Percentiles rank a stretch among this genome's conserved stretches.
Conservation (phyloP, 1,284 basidiomycete genomes). For the Takashimella koratensis region DNA sequence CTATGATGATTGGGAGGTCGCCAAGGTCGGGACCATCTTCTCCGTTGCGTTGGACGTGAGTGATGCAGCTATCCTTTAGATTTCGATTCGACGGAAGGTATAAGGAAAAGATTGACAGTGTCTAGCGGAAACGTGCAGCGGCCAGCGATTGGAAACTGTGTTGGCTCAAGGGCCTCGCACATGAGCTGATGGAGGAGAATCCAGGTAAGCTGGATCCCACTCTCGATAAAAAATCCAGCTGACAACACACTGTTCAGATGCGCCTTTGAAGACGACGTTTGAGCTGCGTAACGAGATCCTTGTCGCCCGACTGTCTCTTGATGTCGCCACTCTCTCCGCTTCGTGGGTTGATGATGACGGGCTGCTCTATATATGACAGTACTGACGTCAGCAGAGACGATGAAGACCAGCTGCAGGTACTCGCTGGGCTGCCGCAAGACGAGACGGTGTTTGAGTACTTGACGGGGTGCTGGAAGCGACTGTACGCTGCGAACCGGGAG, state of each 20-base stretch:
- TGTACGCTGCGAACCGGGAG: slow-evolving; percentile 59
- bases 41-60: slow-evolving; percentile 75
- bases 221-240: too few relatives aligned
- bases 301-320: slow-evolving; percentile 80
- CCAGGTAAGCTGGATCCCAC: slow-evolving; percentile 53
- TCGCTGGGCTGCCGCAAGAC: slow-evolving; percentile 70
- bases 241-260: slow-evolving; percentile 14
- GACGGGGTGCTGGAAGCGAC: slow-evolving; percentile 82
- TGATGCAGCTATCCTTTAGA: too few relatives aligned
- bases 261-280: slow-evolving; percentile 37
- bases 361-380: neutral
- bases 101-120: too few relatives aligned
- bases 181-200: slow-evolving; percentile 68
- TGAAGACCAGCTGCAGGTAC: slow-evolving; percentile 68
- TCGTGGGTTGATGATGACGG: slow-evolving; percentile 17
- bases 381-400: slow-evolving; percentile 60
- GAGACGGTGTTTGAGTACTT: slow-evolving; percentile 90
- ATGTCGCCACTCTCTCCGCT: slow-evolving; percentile 63
- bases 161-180: slow-evolving; percentile 74
- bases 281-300: slow-evolving; percentile 58
- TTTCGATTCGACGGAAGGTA: too few relatives aligned
- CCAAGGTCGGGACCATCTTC: slow-evolving; percentile 64
- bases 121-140: slow-evolving; percentile 64
- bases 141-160: slow-evolving; percentile 66
- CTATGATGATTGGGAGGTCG: slow-evolving; percentile 70